Evolutionary conservation across 2,329 filamentous ascomycete species (phyloP).

Genomic region (Trichoderma koningii): DNA sequence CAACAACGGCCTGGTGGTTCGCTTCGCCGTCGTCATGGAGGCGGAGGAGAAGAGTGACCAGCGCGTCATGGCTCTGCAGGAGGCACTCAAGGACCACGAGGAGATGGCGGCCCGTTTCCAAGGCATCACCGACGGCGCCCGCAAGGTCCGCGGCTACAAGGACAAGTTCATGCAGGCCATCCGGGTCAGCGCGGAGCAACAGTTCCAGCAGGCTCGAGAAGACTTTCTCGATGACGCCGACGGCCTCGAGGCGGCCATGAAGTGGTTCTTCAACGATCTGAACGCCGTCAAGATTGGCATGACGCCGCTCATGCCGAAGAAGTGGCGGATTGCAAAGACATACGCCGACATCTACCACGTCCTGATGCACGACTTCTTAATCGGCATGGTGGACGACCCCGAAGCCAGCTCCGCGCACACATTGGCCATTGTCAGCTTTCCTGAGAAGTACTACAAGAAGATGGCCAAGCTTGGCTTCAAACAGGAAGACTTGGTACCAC

Average conservation of each 20-base stretch:
- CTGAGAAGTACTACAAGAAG: conserved; percentile 92
- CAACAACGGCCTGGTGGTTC: conserved; percentile 86
- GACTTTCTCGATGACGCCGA: conserved; percentile 82
- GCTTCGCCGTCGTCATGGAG: conserved; percentile 88
- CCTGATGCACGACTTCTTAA: conserved; percentile 92
- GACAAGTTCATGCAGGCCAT: conserved; percentile 89
- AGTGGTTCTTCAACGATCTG: conserved; percentile 98
- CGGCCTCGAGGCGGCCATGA: conserved; percentile 80
- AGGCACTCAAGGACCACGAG: conserved; percentile 92
- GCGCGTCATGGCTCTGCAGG: conserved; percentile 85
- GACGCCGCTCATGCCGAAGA: conserved; percentile 87
- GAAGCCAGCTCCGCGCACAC: conserved; percentile 84
- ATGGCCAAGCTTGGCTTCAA: conserved; percentile 87
- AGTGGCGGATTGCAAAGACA: conserved; percentile 92
- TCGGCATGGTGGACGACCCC: conserved; percentile 79
- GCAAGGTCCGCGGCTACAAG: conserved; percentile 92
- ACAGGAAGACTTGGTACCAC: conserved; percentile 74
- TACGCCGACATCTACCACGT: conserved; percentile 90
- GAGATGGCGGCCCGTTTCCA: conserved; percentile 93
- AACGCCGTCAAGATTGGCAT: conserved; percentile 94
- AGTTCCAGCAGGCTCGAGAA: conserved; percentile 71
- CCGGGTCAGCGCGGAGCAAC: conserved; percentile 68
- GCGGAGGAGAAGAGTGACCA: conserved; percentile 97
- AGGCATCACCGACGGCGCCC: conserved; percentile 90
- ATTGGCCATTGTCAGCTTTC: conserved; percentile 91